A percentile compares a stretch with the other conserved stretches of the same genome.
These are phyloP conservation scores for Phalaenopsis aphrodite DNA, from an alignment of 106 monocot species.

Conservation along the genomic window DNA sequence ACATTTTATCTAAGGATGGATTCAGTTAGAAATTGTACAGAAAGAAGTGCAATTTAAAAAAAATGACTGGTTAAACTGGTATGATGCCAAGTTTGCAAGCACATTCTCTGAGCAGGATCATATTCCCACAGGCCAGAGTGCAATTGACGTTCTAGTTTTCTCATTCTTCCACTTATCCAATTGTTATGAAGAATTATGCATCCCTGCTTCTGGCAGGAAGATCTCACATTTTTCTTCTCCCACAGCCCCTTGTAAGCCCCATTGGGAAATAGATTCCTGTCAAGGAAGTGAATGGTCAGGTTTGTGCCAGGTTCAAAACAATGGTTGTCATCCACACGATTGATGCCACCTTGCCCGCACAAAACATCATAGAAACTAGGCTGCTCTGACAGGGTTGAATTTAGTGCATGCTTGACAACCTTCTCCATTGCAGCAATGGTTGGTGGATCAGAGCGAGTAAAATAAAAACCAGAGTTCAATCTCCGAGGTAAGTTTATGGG, in stretches of 20 bases:
- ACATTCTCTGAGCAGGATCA: slow-evolving; percentile 58
- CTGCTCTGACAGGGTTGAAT: slow-evolving; percentile 73
- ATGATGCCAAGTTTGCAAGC: slow-evolving; percentile 40
- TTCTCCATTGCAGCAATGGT: slow-evolving; percentile 72
- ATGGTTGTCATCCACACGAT: slow-evolving; percentile 43
- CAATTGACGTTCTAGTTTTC: slow-evolving; percentile 73
- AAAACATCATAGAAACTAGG: slow-evolving; percentile 94
- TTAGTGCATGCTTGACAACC: slow-evolving; percentile 79
- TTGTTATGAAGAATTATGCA: slow-evolving; percentile 86
- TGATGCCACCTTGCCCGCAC: slow-evolving; percentile 63
- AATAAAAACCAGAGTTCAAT: slow-evolving; percentile 98
- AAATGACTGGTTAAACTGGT: slow-evolving; percentile 7
- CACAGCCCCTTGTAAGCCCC: slow-evolving; percentile 82
- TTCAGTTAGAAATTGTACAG: too few species aligned
- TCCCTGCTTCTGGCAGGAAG: slow-evolving; percentile 43
- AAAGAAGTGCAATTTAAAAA: neutral
- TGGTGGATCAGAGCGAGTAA: slow-evolving; percentile 48
- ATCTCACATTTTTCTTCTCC: slow-evolving; percentile 50
- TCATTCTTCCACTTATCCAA: slow-evolving; percentile 79
- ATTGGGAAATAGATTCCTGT: slow-evolving; percentile 75
- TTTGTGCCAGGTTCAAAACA: slow-evolving; percentile 72
- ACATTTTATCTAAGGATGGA: too few species aligned
- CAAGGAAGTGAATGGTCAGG: slow-evolving; percentile 57
- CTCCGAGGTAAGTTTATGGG: slow-evolving; percentile 90
- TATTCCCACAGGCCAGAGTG: slow-evolving; percentile 81